Conservation (phyloP, 768 basidiomycete species). For the Termitomyces sp. region DNA sequence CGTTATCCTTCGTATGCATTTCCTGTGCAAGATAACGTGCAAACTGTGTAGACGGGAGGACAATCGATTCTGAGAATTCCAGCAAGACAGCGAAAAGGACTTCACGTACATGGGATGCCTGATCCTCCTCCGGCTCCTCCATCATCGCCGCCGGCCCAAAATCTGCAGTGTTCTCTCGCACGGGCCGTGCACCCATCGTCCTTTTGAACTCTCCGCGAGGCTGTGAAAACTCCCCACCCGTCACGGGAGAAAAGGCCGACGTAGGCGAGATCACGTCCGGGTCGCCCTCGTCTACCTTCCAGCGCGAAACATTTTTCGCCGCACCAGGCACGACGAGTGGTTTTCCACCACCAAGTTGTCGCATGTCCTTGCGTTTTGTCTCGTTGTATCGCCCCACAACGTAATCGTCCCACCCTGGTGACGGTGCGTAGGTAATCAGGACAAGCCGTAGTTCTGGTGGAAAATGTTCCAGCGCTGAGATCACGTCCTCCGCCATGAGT, state of each 20-base stretch:
- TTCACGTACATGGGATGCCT: conserved; percentile 36
- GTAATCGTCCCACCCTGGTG: conserved; percentile 83
- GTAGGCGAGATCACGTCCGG: conserved; percentile 5
- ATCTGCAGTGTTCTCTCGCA: conserved; percentile 53
- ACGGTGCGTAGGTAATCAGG: conserved; percentile 65
- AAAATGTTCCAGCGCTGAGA: conserved; percentile 84
- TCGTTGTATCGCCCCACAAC: conserved; percentile 82
- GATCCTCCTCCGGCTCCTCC: conserved; percentile 42
- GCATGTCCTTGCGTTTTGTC: conserved; percentile 76
- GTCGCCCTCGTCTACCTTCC: conserved; percentile 73
- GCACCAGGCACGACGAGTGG: conserved; percentile 44
- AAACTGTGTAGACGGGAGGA: conserved; percentile 43
- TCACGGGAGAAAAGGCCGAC: background rate
- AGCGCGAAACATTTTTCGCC: conserved; percentile 30
- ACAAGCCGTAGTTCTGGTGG: conserved; percentile 68
- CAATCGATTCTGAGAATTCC: background rate
- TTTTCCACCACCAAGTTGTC: conserved; percentile 82
- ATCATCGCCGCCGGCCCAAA: conserved; percentile 52
- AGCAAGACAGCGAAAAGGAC: background rate
- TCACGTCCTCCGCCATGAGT: conserved; percentile 91
- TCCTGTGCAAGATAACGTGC: conserved; percentile 75
- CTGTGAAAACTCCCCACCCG: conserved; percentile 11
- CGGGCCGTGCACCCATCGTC: conserved; percentile 33
- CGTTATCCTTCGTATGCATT: conserved; percentile 58
- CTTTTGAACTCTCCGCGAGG: conserved; percentile 57